Percentiles rank a stretch among this genome's conserved stretches.
Evolutionary conservation across 169 alveolate species (phyloP).

Genomic region (Plasmodium berghei): DNA sequence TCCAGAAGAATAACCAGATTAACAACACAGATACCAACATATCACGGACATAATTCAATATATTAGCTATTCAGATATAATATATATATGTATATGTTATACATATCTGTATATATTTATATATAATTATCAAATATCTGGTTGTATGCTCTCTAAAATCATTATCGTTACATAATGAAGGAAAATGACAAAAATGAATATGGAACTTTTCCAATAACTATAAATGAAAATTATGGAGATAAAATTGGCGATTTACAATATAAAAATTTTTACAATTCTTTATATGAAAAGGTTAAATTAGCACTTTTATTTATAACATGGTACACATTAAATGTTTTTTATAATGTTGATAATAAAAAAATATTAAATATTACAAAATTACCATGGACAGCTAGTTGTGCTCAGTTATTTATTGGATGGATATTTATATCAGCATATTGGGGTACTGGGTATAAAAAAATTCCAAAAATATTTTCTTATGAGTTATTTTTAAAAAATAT

Average conservation of each 20-base stretch:
- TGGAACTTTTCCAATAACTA: slow-evolving; percentile 70
- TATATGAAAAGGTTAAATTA: slow-evolving; percentile 25
- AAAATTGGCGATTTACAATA: neutral
- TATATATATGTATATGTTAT: neutral
- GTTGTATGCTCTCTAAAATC: neutral
- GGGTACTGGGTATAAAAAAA: slow-evolving; percentile 75
- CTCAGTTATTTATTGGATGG: slow-evolving; percentile 87
- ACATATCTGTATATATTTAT: neutral
- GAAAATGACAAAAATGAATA: slow-evolving; percentile 63
- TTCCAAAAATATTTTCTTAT: slow-evolving; percentile 76
- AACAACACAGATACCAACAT: too few relatives aligned
- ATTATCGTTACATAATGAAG: slow-evolving; percentile 12
- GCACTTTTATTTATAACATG: slow-evolving; percentile 77
- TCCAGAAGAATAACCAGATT: too few relatives aligned
- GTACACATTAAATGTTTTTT: slow-evolving; percentile 85
- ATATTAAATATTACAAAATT: slow-evolving; percentile 82
- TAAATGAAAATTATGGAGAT: slow-evolving; percentile 54
- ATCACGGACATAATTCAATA: too few relatives aligned
- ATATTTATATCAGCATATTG: slow-evolving; percentile 66
- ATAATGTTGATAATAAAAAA: slow-evolving; percentile 85
- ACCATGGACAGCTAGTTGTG: slow-evolving; percentile 85
- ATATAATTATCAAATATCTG: neutral
- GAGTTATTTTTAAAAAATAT: slow-evolving; percentile 78
- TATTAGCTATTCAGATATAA: neutral
- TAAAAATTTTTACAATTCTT: neutral